Evolutionary conservation across 768 basidiomycete genomes (phyloP).

Genomic region (Mycena crocata): DNA sequence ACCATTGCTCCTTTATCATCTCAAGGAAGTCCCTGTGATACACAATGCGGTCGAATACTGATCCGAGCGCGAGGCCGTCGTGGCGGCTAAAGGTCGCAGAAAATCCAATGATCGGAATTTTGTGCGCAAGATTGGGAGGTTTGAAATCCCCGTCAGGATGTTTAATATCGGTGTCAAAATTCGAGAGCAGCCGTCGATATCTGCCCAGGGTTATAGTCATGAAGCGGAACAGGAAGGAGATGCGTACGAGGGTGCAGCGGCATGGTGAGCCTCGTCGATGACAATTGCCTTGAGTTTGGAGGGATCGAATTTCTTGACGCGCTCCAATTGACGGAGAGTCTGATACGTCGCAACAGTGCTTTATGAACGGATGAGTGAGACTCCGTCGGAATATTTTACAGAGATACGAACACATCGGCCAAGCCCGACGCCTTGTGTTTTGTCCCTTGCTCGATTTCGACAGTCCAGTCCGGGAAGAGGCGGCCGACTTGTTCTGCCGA

Average conservation of each 20-base stretch:
- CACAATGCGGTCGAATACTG: slow-evolving; percentile 91
- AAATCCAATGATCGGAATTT: slow-evolving; percentile 90
- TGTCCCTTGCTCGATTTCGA: slow-evolving; percentile 93
- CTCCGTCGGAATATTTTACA: background rate
- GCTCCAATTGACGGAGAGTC: slow-evolving; percentile 72
- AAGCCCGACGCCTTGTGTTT: slow-evolving; percentile 79
- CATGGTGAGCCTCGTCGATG: slow-evolving; percentile 95
- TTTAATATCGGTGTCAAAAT: slow-evolving; percentile 78
- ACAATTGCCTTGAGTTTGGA: slow-evolving; percentile 77
- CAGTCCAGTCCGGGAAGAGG: slow-evolving; percentile 77
- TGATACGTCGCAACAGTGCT: slow-evolving; percentile 94
- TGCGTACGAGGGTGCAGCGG: slow-evolving; percentile 87
- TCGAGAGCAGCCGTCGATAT: slow-evolving; percentile 86
- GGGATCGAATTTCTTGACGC: slow-evolving; percentile 83
- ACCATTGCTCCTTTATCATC: slow-evolving; percentile 96
- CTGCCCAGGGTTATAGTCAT: slow-evolving; percentile 43
- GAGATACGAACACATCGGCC: slow-evolving; percentile 81
- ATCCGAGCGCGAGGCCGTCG: slow-evolving; percentile 89
- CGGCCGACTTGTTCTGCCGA: slow-evolving; percentile 77
- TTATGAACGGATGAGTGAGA: background rate
- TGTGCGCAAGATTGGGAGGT: slow-evolving; percentile 53
- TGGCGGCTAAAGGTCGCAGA: slow-evolving; percentile 95
- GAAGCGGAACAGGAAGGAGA: background rate
- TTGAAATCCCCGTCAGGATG: slow-evolving; percentile 59
- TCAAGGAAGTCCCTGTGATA: slow-evolving; percentile 92